phyloP scores from a whole-genome alignment of 2,329 filamentous ascomycete genomes.

The Aspergillus arachidicola region DNA sequence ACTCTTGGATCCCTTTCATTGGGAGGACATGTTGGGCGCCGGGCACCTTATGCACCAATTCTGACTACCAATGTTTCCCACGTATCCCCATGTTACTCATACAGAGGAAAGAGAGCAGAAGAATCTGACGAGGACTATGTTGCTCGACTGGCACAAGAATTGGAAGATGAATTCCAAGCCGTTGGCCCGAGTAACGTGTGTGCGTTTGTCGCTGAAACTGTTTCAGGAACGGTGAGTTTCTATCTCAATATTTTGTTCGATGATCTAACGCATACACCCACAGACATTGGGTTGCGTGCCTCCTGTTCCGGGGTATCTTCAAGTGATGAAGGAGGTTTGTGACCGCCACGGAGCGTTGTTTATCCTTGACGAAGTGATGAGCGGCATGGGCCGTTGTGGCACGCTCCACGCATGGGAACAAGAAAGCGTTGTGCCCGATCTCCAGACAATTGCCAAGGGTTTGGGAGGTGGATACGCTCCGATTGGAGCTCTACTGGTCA shows the following conservation, averaged over 20 bases:
- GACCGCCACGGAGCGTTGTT: constrained; percentile 58
- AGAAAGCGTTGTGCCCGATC: constrained; percentile 56
- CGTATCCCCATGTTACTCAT: constrained; percentile 37
- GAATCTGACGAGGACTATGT: constrained; percentile 49
- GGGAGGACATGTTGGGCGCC: constrained; percentile 38
- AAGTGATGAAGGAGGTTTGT: constrained; percentile 57
- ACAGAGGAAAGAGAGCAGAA: constrained; percentile 34
- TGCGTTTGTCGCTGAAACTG: constrained; percentile 56
- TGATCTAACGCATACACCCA: background rate
- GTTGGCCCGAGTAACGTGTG: constrained; percentile 47
- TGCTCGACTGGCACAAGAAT: constrained; percentile 43
- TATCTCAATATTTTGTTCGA: background rate
- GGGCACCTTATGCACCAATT: constrained; percentile 36
- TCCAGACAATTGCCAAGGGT: constrained; percentile 61
- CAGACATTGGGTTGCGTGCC: constrained; percentile 55
- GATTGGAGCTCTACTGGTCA: constrained; percentile 56
- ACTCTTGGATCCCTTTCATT: constrained; percentile 52
- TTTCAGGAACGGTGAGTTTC: constrained; percentile 49
- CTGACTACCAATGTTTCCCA: constrained; percentile 30
- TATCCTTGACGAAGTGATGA: constrained; percentile 54
- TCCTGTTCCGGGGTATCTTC: constrained; percentile 56
- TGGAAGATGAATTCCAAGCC: constrained; percentile 52
- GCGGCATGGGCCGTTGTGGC: constrained; percentile 58
- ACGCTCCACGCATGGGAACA: constrained; percentile 60
- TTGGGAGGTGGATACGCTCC: constrained; percentile 58